phyloP scores from a whole-genome alignment of 352 stramenopile species.

The Globisporangium canariense region DNA sequence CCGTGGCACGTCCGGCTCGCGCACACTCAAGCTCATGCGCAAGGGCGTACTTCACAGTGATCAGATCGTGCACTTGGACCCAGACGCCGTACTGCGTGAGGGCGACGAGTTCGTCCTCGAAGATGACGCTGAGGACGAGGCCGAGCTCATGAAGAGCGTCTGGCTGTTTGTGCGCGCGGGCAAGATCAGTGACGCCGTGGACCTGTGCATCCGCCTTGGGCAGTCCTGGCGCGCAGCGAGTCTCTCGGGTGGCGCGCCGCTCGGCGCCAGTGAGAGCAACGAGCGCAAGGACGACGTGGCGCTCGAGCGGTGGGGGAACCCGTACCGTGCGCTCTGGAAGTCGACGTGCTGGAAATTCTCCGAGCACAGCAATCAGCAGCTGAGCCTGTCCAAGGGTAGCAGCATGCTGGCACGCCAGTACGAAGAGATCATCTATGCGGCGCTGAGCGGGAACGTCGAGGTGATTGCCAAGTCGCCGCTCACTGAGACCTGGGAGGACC shows the following conservation, averaged over 20 bases:
- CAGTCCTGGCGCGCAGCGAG: constrained; percentile 80
- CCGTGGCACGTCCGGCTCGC: constrained; percentile 38
- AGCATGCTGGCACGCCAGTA: constrained; percentile 66
- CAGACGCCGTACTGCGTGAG: constrained; percentile 60
- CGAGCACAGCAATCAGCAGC: constrained; percentile 26
- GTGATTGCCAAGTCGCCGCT: constrained; percentile 59
- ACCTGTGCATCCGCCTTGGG: constrained; percentile 68
- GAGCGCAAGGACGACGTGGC: constrained; percentile 44
- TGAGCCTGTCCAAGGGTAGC: constrained; percentile 59
- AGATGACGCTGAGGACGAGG: constrained; percentile 82
- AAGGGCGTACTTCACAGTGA: constrained; percentile 38
- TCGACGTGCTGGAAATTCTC: constrained; percentile 83
- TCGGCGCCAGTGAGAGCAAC: constrained; percentile 54
- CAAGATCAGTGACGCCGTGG: constrained; percentile 56
- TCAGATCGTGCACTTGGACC: constrained; percentile 51
- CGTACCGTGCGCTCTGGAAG: constrained; percentile 81
- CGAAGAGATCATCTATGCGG: constrained; percentile 78
- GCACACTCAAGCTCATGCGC: constrained; percentile 60
- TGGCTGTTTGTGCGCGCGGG: constrained; percentile 76
- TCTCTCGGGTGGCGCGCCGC: constrained; percentile 54
- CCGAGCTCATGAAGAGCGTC: constrained; percentile 65
- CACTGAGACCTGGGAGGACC: constrained; percentile 83
- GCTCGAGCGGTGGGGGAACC: constrained; percentile 79
- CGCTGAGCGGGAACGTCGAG: constrained; percentile 68
- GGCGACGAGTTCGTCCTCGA: constrained; percentile 60